Base-by-base conservation (phyloP, 2,329 filamentous ascomycete species). In the Aspergillus ochraceoroseus region DNA sequence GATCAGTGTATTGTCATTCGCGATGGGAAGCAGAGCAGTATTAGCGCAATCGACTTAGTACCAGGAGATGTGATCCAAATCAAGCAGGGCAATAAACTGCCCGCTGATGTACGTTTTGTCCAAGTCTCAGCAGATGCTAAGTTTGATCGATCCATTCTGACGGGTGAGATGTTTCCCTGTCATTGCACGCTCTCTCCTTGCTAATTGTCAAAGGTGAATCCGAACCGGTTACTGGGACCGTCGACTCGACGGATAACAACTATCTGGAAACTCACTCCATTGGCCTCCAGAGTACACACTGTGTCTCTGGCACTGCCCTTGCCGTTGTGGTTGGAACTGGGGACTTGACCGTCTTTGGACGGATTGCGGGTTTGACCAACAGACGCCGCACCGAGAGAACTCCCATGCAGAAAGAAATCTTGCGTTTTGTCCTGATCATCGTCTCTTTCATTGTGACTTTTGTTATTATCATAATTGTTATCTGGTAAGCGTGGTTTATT, bases 261-360 rank as follows among this genome's bases (percentile, higher is more conserved):
- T 87, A 85, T 54, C 76, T 89, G 19, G 85, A 89, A 57, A 88
- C 83, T 3, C 76, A 77, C 37, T 83, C 80, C 52, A 85, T 89
- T 38, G 84, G 83, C 14, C 71, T 89, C 7, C 83, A 87, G 57
- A 84, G 85, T n/a, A 87, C 85, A 0, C 83, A 88, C 54, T 87
- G 83, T 51, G 78, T 84, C 3, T 80, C 79, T 5, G 85, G 85
- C 2, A 79, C 70, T 14, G 80, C 77, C 36, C 68, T 74, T 9
- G 84, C 81, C 12, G 64, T 88, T 7, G 81, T 86, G 2, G 79
- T 89, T 7, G 77, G 79, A 1, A 88, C 80, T 0, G 84, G 83
- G 6, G 82, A 87, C 57, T 70, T 67, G 9, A 87, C 85, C 0
- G 80, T 89, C 14, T 87, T 89, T 61, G 84, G 85, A 6, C 77